Evolutionary conservation across 2,329 filamentous ascomycete species (phyloP), one percentile per base, ranked within the genome.

Genomic region (Penicillium paneum): DNA sequence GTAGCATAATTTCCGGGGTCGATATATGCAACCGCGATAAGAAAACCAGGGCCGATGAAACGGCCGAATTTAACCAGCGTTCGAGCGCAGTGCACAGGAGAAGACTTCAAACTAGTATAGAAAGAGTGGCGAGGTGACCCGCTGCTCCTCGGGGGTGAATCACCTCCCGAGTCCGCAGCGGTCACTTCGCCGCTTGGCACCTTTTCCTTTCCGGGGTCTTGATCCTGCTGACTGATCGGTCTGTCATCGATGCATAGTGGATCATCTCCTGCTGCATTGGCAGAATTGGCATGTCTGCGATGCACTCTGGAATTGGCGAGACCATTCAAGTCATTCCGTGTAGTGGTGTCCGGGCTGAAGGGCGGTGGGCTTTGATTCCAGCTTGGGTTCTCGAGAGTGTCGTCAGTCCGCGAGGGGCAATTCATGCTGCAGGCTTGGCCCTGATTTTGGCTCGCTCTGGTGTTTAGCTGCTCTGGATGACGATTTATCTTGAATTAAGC

Each of bases 361-460:
- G 75, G 74, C 52, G 79, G 74, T 1, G 84, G 85, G 58, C 77
- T 86, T 70, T 87, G 85, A 64, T 87, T 88, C 73, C 79, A 84
- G 49, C 75, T 76, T 21, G 78, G 77, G 48, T 81, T 78, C 45
- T 77, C 74, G 46, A 78, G 68, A 29, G 78, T 75, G 53, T 83
- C 78, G 56, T 88, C 84, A 31, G 78, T 83, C 61, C 83, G 77
- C 6, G 84, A 86, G 54, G 84, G 84, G 67, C 84, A 86, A 65
- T 87, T 87, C 85, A 88, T 88, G 47, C 49, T 49, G 19, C 35
- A 17, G 17, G 39, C 40, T 52, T 49, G 34, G 44, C 21, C n/a
- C 8, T 28, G 19, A 10, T 24, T 7, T 10, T 2, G 31, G 31
- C 38, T 40, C 24, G 21, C 13, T 40, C 35, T 5, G 0, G 15